Percentiles rank a stretch among this genome's conserved stretches.
phyloP scores from a whole-genome alignment of 164 flowering plant genomes.

The Vitis vinifera region DNA sequence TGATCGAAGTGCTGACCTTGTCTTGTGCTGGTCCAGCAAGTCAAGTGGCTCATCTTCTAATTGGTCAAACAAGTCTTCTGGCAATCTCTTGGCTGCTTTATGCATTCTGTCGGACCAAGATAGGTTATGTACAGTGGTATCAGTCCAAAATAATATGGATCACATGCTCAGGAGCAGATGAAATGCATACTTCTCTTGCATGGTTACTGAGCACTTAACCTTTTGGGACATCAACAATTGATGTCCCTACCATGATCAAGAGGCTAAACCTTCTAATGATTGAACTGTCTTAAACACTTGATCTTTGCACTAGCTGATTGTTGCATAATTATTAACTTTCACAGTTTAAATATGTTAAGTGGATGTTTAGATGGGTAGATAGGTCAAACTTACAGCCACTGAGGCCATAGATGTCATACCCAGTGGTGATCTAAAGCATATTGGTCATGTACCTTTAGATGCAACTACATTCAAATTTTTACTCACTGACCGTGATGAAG shows the following conservation, averaged over 20 bases:
- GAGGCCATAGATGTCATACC: too few species aligned
- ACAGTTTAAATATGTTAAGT: too few species aligned
- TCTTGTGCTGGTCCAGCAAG: slow-evolving; percentile 75
- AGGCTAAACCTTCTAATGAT: neutral
- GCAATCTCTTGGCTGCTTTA: slow-evolving; percentile 52
- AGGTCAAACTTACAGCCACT: too few species aligned
- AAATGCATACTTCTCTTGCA: too few species aligned
- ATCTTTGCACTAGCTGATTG: neutral
- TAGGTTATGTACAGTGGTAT: neutral
- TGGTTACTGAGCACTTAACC: too few species aligned
- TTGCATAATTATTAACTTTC: too few species aligned
- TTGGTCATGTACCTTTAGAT: neutral
- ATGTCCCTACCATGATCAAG: neutral
- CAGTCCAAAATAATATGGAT: neutral
- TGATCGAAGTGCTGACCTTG: slow-evolving; percentile 72
- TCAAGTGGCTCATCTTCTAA: slow-evolving; percentile 89
- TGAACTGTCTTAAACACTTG: neutral
- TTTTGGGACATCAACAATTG: neutral
- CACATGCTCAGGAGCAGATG: neutral
- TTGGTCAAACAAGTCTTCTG: slow-evolving; percentile 70
- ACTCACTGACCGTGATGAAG: slow-evolving; percentile 51
- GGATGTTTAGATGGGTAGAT: too few species aligned
- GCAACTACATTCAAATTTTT: neutral
- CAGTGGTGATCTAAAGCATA: too few species aligned
- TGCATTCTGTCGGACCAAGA: slow-evolving; percentile 57